A percentile compares a stretch with the other conserved stretches of the same genome.
Evolutionary conservation across 345 rosid species (phyloP).

Genomic region (Zanthoxylum bungeanum): DNA sequence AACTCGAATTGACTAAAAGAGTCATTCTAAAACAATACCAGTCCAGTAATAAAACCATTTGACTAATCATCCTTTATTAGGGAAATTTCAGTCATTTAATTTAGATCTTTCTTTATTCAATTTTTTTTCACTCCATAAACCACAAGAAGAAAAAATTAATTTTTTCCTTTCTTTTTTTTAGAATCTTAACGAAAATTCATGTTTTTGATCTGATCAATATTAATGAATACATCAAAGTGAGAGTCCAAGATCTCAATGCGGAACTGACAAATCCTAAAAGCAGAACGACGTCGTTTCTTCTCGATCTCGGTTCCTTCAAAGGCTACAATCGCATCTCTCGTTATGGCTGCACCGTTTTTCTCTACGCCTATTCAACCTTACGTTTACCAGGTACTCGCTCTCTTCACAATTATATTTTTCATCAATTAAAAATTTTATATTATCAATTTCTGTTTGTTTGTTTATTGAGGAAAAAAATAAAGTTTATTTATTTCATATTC

Average conservation of each 20-base stretch:
- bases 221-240: neutral
- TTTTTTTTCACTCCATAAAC: neutral
- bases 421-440: too few species aligned
- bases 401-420: neutral
- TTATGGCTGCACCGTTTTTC: constrained; percentile 98
- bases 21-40: neutral
- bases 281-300: neutral
- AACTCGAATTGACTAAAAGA: constrained; percentile 4
- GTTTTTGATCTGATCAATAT: neutral
- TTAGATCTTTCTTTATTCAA: neutral
- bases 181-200: neutral
- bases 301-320: neutral
- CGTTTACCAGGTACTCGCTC: constrained; percentile 77
- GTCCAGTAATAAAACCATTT: too few species aligned
- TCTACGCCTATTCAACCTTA: constrained; percentile 97
- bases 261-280: neutral
- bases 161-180: too few species aligned
- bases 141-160: neutral
- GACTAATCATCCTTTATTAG: neutral
- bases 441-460: constrained; percentile 6
- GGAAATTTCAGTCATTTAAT: constrained; percentile 6
- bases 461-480: constrained; percentile 13
- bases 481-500: neutral
- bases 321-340: constrained; percentile 11
- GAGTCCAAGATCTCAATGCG: neutral